Evolutionary conservation across 108 stramenopile species (phyloP), one percentile per base, ranked within the genome.

Genomic region (Fistulifera pelliculosa): DNA sequence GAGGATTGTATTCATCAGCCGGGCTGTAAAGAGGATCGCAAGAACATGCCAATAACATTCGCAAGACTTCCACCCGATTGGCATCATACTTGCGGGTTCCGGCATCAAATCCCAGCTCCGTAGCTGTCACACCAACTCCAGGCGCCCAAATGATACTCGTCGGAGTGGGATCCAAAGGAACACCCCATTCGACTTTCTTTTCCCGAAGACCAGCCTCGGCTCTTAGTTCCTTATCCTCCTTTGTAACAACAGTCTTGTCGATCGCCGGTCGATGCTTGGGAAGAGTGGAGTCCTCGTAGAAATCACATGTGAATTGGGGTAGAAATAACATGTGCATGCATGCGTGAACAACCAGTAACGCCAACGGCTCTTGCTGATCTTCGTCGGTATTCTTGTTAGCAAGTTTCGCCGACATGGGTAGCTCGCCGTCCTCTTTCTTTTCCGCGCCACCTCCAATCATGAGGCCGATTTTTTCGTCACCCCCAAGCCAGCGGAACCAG

Each of bases 311-410:
- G 70, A 97, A 93, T 61, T 80, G 89, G 10, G 91, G 91, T 41
- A 94, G 51, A 55, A 95, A 95, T 6, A 94, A 66, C 90, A 96
- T 78, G 73, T 94, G 93, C 86, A 96, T 91, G 7, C 86, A 80
- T 16, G 92, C 92, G 70, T 94, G 91, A 8, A 97, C 88, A 6
- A 94, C 80, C 27, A 94, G 68, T 24, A 88, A 55, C 1, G 90
- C 94, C 16, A 97, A 74, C 26, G 94, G 87, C 65, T 94, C 91
- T 52, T 80, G 80, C 26, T 77, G 69, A 38, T 83, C 90, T 12
- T 87, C 81, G 15, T 52, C 65, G 10, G 49, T 60, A 19, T 47
- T 39, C n/a, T 38, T 56, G 0, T 53, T 49, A 27, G 52, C 41
- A 41, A 52, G n/a, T 28, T 55, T 63, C 55, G 41, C 35, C 27